Percentiles rank a stretch among this genome's conserved stretches.
Evolutionary conservation across 2,329 filamentous ascomycete species (phyloP).

Genomic region (Microdochium paspali): DNA sequence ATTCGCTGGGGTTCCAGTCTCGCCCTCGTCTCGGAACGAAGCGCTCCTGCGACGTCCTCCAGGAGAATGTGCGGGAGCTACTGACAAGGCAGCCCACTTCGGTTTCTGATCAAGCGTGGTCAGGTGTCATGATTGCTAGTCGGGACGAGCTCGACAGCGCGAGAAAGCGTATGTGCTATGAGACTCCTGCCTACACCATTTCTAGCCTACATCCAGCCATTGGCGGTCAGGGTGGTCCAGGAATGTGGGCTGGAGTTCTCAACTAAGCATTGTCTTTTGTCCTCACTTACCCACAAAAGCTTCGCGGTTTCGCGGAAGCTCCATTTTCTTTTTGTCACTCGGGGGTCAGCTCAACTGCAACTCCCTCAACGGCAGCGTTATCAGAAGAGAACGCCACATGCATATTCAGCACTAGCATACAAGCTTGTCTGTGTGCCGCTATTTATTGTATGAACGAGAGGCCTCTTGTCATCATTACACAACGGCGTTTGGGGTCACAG

Average conservation of each 20-base stretch:
- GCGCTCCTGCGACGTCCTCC: slow-evolving; percentile 33
- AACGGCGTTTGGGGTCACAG: not conserved
- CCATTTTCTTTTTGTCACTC: not conserved
- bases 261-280: slow-evolving; percentile 23
- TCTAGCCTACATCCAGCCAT: slow-evolving; percentile 37
- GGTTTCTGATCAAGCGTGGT: slow-evolving; percentile 24
- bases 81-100: slow-evolving; percentile 26
- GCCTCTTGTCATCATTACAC: not conserved
- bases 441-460: not conserved
- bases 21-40: slow-evolving; percentile 9
- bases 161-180: slow-evolving; percentile 59
- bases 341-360: not conserved
- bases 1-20: slow-evolving; percentile 22
- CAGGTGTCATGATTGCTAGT: slow-evolving; percentile 27
- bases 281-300: not conserved
- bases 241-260: slow-evolving; percentile 60
- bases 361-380: not conserved
- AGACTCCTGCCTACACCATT: slow-evolving; percentile 33
- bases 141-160: slow-evolving; percentile 35
- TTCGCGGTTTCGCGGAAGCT: not conserved
- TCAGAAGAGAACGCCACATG: not conserved
- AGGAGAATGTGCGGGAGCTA: slow-evolving; percentile 59
- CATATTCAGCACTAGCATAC: not conserved
- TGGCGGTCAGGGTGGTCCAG: slow-evolving; percentile 42
- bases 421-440: not conserved